Base-by-base conservation (phyloP, 495 filamentous ascomycete genomes). In the Penicillium ucsense region DNA sequence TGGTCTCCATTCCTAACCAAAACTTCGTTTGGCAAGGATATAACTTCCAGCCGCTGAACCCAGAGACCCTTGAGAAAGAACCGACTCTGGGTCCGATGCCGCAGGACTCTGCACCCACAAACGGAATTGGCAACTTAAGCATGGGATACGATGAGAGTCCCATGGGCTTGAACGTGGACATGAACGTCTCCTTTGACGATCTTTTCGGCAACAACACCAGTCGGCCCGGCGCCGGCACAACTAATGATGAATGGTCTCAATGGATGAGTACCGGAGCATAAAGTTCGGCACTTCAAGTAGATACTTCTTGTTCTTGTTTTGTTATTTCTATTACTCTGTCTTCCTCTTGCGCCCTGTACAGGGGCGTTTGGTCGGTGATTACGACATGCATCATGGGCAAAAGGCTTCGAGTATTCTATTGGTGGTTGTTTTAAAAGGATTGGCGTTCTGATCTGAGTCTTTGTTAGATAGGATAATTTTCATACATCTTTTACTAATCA, bases 11-110 rank as follows among this genome's bases (percentile, higher is more conserved):
- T 33, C 70, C 70, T 0, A 69, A 69, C 47, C 66, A 68, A 30
- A 71, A 71, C 35, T 74, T 70, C 38, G 56, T 68, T 31, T 74
- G 68, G 68, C 68, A 71, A 51, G 63, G 67, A 4, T 68, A 71
- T 45, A 67, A 63, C 42, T 64, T 67, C 51, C 63, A 67, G 36
- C 59, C 61, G 5, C 58, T 46, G 30, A 56, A 53, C 32, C 47
- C 61, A 5, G 35, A 50, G 9, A 8, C 57, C 1, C 54, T 56
- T 6, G 53, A 57, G 29, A 41, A 31, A 30, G 39, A 41, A 2
- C 39, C 39, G 28, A 41, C 39, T 3, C 12, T 8, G 5, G 27
- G 51, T 8, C 27, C 56, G 3, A 49, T 56, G 11, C 58, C 60
- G 35, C 59, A 54, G 43, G 53, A 55, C 4, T 43, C 52, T 36